A percentile compares a stretch with the other conserved stretches of the same genome.
Evolutionary conservation across 805 yeast genomes (phyloP).

Genomic region (Pichia pseudocactophila): DNA sequence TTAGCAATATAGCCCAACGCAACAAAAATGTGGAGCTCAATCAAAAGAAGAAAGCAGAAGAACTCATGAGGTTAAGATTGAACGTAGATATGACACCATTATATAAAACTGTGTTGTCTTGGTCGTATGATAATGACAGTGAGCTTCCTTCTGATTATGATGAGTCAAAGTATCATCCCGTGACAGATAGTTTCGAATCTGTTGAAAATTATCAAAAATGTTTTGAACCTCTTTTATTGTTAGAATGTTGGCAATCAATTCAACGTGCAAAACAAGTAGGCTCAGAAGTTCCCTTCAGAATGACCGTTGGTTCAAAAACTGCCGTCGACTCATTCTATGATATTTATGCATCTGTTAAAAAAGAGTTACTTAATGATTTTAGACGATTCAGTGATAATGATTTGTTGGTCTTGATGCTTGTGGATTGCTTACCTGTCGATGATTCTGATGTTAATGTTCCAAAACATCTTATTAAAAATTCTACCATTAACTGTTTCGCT

Average conservation of each 20-base stretch:
- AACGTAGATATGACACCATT: conserved; percentile 72
- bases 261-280: conserved; percentile 59
- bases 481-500: conserved; percentile 59
- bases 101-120: conserved; percentile 56
- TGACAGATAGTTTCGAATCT: conserved; percentile 46
- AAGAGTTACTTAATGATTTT: conserved; percentile 39
- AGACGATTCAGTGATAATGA: conserved; percentile 64
- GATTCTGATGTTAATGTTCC: conserved; percentile 17
- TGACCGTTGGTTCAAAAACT: conserved; percentile 70
- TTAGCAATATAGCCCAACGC: conserved; percentile 14
- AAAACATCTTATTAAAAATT: conserved; percentile 10
- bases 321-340: conserved; percentile 84
- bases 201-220: conserved; percentile 58
- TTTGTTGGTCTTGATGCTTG: conserved; percentile 53
- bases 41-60: conserved; percentile 50
- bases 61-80: conserved; percentile 68
- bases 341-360: conserved; percentile 64
- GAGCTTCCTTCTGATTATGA: conserved; percentile 51
- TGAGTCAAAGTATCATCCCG: conserved; percentile 31
- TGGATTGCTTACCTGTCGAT: conserved; percentile 32
- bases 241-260: conserved; percentile 93
- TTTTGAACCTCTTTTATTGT: conserved; percentile 70
- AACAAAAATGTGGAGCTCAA: conserved; percentile 17
- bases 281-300: conserved; percentile 50
- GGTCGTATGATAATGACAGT: conserved; percentile 58